Evolutionary conservation across 306 rosid genomes (phyloP).

Genomic region (Inga leiocalycina): DNA sequence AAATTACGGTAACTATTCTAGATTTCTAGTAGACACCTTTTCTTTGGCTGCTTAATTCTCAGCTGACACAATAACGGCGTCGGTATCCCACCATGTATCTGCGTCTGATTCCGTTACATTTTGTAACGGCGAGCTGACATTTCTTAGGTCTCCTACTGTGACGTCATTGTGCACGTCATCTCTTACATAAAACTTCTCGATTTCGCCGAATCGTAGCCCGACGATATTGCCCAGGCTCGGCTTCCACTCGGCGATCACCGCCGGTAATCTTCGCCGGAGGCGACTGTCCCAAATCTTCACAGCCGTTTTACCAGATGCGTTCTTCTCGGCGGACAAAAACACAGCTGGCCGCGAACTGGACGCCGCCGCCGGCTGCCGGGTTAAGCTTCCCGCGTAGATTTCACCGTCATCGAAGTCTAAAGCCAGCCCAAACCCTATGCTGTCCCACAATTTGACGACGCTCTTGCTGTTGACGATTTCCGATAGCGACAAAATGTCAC

Average conservation of each 20-base stretch:
- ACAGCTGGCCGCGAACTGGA: constrained; percentile 31
- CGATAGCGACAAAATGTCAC: constrained; percentile 57
- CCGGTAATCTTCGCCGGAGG: constrained; percentile 54
- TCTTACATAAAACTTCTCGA: constrained; percentile 48
- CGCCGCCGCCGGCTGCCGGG: not conserved
- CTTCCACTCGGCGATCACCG: constrained; percentile 63
- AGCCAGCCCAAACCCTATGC: constrained; percentile 46
- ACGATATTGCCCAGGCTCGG: constrained; percentile 47
- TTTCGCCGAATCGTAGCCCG: constrained; percentile 45
- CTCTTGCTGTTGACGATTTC: constrained; percentile 59
- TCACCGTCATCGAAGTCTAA: constrained; percentile 26
- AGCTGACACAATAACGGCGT: not conserved
- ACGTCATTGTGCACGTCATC: constrained; percentile 45
- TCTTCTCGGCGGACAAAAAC: constrained; percentile 35
- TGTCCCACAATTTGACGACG: constrained; percentile 88
- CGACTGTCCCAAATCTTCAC: constrained; percentile 71
- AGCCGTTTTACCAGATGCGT: constrained; percentile 27
- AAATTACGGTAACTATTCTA: not conserved
- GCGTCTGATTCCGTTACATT: constrained; percentile 41
- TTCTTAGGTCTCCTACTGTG: constrained; percentile 66
- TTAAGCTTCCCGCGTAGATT: not conserved
- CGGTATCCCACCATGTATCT: constrained; percentile 50
- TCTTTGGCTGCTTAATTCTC: not conserved
- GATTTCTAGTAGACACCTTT: not conserved
- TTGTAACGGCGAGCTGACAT: constrained; percentile 45